Percentiles rank a stretch among this genome's conserved stretches.
phyloP scores from a whole-genome alignment of 2,329 filamentous ascomycete genomes.

The Pseudogymnoascus sp. region DNA sequence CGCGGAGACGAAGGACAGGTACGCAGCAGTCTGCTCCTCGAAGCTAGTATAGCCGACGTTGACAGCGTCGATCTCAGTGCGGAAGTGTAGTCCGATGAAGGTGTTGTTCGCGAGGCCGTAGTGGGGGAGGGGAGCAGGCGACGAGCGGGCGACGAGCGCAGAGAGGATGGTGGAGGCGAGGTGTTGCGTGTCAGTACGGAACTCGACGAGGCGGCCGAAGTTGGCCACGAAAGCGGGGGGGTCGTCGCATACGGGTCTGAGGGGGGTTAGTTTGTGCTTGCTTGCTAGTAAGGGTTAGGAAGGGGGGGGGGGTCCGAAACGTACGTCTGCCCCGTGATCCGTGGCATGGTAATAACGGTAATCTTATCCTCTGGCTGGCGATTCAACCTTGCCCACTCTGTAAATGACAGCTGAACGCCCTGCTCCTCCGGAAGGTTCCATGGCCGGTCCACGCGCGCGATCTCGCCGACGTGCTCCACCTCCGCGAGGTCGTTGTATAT shows the following conservation, averaged over 20 bases:
- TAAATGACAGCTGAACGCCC: slow-evolving; percentile 1
- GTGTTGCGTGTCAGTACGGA: not conserved
- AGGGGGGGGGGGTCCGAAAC: not conserved
- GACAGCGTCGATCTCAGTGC: slow-evolving; percentile 17
- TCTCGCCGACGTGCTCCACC: slow-evolving; percentile 11
- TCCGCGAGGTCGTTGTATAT: slow-evolving; percentile 12
- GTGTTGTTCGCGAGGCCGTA: not conserved
- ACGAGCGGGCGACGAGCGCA: not conserved
- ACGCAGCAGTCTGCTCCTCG: slow-evolving; percentile 30
- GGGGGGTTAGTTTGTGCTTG: not conserved
- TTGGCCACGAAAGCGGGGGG: not conserved
- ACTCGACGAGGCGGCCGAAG: not conserved
- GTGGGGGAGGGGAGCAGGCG: not conserved
- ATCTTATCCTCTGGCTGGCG: not conserved
- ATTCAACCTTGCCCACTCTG: not conserved
- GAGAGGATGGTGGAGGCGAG: not conserved
- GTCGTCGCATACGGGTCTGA: not conserved
- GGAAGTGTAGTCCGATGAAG: not conserved
- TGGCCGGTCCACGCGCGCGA: slow-evolving; percentile 11
- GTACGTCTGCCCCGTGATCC: not conserved
- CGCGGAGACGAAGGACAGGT: slow-evolving; percentile 28
- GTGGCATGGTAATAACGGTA: not conserved
- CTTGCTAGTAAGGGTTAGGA: not conserved
- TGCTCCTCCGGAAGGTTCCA: slow-evolving; percentile 18
- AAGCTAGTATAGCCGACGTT: slow-evolving; percentile 22